phyloP scores from a whole-genome alignment of 2,329 filamentous ascomycete genomes.

The Cytospora mali region DNA sequence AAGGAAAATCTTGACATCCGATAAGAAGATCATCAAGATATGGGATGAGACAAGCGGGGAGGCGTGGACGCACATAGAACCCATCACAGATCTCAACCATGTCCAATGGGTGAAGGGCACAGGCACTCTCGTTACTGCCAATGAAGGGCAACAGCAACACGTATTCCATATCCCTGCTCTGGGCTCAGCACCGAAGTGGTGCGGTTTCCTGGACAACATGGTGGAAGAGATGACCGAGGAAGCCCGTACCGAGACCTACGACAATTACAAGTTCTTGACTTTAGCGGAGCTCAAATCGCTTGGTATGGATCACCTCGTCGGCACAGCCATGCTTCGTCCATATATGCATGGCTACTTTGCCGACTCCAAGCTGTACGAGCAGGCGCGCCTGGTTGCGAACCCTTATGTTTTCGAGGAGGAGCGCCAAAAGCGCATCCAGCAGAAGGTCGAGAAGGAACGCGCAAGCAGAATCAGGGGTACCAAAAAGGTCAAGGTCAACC shows the following conservation, averaged over 20 bases:
- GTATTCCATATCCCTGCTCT: slow-evolving; percentile 94
- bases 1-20: slow-evolving; percentile 86
- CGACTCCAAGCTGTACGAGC: slow-evolving; percentile 90
- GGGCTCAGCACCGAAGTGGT: slow-evolving; percentile 93
- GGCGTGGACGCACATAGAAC: slow-evolving; percentile 95
- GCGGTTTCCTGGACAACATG: slow-evolving; percentile 93
- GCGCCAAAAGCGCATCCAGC: slow-evolving; percentile 84
- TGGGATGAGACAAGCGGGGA: slow-evolving; percentile 84
- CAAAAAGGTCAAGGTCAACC: slow-evolving; percentile 98
- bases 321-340: slow-evolving; percentile 84
- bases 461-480: slow-evolving; percentile 89
- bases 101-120: slow-evolving; percentile 91
- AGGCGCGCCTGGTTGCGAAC: slow-evolving; percentile 89
- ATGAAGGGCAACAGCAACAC: slow-evolving; percentile 94
- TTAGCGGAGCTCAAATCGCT: slow-evolving; percentile 81
- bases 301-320: slow-evolving; percentile 85
- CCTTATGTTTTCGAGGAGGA: slow-evolving; percentile 94
- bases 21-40: slow-evolving; percentile 96
- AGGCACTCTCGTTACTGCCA: slow-evolving; percentile 95
- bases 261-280: slow-evolving; percentile 99
- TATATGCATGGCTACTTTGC: slow-evolving; percentile 99
- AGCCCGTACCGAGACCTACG: slow-evolving; percentile 79
- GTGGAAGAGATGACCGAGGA: slow-evolving; percentile 98
- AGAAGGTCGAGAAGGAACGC: slow-evolving; percentile 97
- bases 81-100: slow-evolving; percentile 90